Evolutionary conservation across 1,284 basidiomycete species (phyloP), one percentile per base, ranked within the genome.

Genomic region (Apiotrichum gracile): DNA sequence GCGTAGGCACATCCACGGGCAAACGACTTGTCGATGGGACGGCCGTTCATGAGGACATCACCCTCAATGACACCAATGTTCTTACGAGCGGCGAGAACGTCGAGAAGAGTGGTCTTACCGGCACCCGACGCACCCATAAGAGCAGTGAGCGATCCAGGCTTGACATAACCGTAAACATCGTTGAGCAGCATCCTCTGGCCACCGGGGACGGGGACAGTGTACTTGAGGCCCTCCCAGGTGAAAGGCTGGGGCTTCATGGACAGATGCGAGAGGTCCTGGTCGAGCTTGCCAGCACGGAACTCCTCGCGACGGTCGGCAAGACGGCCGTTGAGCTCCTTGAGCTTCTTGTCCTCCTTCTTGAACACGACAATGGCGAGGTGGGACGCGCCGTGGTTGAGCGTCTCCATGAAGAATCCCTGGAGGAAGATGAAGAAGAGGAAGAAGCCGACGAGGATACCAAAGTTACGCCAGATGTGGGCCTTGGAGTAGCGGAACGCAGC

Each of bases 291-390:
- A 52, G 69, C 55, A 57, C 70, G 55, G 68, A 76, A 65, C 58
- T 66, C 71, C 47, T 67, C 77, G 67, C 81, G 85, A 54, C 79
- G 81, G 58, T 82, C 81, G 22, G 74, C 78, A 10, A 87, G 81
- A 48, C 70, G 69, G 5, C 77, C 80, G 61, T 91, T 91, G 51
- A 81, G 79, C 54, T 77, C 78, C 74, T 85, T 86, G 43, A 81
- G 79, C 54, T 89, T 86, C 4, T 77, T 75, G 62, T 81, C 78
- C 65, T 89, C 87, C 62, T 83, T 85, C n/a, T 83, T 82, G 66
- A 82, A 89, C 26, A 89, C 80, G 56, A 81, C 78, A 59, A 84
- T 72, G 2, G 69, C 52, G 19, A 69, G 59, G 55, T 66, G 63
- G 29, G 61, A 52, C n/a, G 63, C 66, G 21, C 70, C 72, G 46